Conservation (phyloP, 139 green algal species). For the Mesotaenium endlicherianum region DNA sequence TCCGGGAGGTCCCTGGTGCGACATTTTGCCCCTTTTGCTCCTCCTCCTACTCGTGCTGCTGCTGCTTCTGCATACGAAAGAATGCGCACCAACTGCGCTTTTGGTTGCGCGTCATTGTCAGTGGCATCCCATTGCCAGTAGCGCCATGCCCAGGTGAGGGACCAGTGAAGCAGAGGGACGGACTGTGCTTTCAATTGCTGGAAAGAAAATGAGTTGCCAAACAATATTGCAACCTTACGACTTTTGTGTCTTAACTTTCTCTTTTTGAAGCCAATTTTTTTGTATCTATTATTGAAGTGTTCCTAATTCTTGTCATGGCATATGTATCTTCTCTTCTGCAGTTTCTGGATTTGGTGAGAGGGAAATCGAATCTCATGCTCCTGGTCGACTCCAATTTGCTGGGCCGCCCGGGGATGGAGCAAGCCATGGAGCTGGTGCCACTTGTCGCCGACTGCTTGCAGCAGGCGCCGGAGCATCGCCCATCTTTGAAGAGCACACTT, state of each 20-base stretch:
- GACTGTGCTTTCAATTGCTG: not conserved
- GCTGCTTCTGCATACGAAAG: no score
- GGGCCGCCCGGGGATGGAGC: not conserved
- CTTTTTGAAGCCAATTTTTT: slow-evolving; percentile 4
- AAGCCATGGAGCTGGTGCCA: slow-evolving; percentile 15
- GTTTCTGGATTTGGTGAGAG: slow-evolving; percentile 10
- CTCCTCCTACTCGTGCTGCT: no score
- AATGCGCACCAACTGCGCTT: no score
- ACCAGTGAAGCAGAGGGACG: no score
- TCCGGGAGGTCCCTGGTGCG: no score
- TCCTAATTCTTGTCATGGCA: not conserved
- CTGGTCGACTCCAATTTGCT: not conserved
- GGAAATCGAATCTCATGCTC: not conserved
- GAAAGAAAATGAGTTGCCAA: not conserved
- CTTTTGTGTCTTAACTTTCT: not conserved
- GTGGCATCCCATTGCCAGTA: no score
- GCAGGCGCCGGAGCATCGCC: not conserved
- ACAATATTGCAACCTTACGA: not conserved
- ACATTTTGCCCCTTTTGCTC: no score
- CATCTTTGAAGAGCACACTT: slow-evolving; percentile 1
- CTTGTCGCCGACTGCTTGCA: not conserved
- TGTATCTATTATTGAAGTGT: not conserved
- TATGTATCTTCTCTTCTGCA: not conserved
- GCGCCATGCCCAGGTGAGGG: no score
- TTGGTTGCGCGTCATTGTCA: no score